Base-by-base conservation (phyloP, 306 rosid genomes). In the Oxytropis ochrocephala region DNA sequence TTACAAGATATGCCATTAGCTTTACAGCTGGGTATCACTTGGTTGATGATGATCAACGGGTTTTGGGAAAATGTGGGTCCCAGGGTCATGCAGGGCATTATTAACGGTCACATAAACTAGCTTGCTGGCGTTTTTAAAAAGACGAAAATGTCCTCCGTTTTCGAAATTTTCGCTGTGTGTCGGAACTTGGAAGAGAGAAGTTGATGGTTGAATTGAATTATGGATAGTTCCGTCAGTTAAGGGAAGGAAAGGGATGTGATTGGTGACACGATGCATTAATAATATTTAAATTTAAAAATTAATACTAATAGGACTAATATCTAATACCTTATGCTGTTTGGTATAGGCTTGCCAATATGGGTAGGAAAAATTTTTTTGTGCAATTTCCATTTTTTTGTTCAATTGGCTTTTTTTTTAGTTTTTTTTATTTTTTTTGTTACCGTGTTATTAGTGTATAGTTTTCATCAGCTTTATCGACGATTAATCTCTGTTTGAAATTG, bases 51-150 rank as follows among this genome's bases (percentile, higher is more conserved):
- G 10, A 79, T 49, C 18, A 38, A 66, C 48, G 46, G 64, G 27
- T 49, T 35, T 36, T 11, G 68, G 68, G 24, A 49, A 49, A 53
- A 50, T 48, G 78, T 6, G 73, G 80, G 70, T 54, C 78, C 88
- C 76, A 74, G 73, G 50, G 69, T 62, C 70, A 72, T 41, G 69
- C 58, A 56, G 18, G 57, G 53, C 72, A 75, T 82, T 27, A 74
- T 77, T 42, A 82, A 71, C 70, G 83, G 85, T 70, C 83, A 75
- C 76, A 64, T 53, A 51, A 51, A 76, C 46, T 8, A 54, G 54
- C 72, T 11, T 11, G 64, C 67, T 66, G n/a, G 42, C 0, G 6
- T 12, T 10, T 11, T 1, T 1, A 11, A 46, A 67, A 66, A 67
- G 81, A 73, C 86, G 14, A 0, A 0, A 6, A 0, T 80, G 4